These are phyloP conservation scores for Nemophila menziesii DNA, from an alignment of 257 asterid species.

Conservation along the genomic window DNA sequence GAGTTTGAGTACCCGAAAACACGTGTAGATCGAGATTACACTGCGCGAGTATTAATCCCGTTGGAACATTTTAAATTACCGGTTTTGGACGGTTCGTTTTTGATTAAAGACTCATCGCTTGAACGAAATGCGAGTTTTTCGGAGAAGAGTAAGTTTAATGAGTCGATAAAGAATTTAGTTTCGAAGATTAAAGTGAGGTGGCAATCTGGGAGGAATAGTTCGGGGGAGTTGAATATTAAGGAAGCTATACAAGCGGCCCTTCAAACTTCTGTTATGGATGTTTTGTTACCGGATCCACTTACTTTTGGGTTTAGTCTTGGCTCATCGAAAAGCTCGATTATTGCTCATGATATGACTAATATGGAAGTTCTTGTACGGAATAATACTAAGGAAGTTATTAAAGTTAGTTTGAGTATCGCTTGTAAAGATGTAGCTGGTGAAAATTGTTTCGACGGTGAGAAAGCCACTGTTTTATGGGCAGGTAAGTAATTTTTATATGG, in stretches of 20 bases:
- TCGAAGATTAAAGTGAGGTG: slow-evolving; percentile 88
- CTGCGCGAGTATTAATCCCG: slow-evolving; percentile 90
- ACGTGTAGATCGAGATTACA: slow-evolving; percentile 86
- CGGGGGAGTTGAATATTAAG: slow-evolving; percentile 88
- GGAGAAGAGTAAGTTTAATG: slow-evolving; percentile 73
- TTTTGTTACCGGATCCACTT: slow-evolving; percentile 87
- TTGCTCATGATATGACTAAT: slow-evolving; percentile 70
- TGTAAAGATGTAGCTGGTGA: slow-evolving; percentile 98
- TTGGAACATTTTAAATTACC: slow-evolving; percentile 93
- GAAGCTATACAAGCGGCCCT: slow-evolving; percentile 88
- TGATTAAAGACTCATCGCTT: slow-evolving; percentile 36
- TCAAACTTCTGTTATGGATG: slow-evolving; percentile 95
- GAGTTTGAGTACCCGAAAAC: slow-evolving; percentile 73
- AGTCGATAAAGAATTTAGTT: slow-evolving; percentile 66
- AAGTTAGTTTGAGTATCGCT: slow-evolving; percentile 55
- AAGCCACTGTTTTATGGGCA: slow-evolving; percentile 95
- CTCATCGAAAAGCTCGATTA: slow-evolving; percentile 28
- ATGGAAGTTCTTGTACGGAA: slow-evolving; percentile 93
- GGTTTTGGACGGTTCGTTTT: slow-evolving; percentile 80
- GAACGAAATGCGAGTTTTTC: slow-evolving; percentile 58
- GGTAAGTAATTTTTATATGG: slow-evolving; percentile 23
- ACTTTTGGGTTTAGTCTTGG: slow-evolving; percentile 92
- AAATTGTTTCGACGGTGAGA: slow-evolving; percentile 83
- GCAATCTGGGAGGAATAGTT: slow-evolving; percentile 98
- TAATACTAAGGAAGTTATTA: slow-evolving; percentile 71